Evolutionary conservation across 2,329 filamentous ascomycete species (phyloP), one percentile per base, ranked within the genome.

Genomic region (Xylaria sp.): DNA sequence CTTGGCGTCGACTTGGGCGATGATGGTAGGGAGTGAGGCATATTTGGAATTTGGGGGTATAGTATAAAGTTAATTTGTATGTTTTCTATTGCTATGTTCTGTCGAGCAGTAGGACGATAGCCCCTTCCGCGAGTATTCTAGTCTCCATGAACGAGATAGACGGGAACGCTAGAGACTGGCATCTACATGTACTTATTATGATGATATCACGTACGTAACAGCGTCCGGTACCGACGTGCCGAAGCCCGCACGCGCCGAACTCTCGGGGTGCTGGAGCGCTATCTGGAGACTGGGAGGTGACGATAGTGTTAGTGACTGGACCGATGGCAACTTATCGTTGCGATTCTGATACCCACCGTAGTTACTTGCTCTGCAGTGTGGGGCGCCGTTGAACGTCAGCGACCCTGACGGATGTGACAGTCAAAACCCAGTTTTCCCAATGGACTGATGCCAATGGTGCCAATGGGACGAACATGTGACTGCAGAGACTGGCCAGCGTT

Each of bases 1-100:
- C 66, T 74, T 44, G 72, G 72, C 46, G 77, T 78, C 39, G 80
- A 79, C 75, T 82, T 83, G 42, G 63, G 74, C 34, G 69, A 68
- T 19, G 63, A 65, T 37, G 66, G 66, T 49, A 69, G 56, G 9
- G 63, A 69, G 61, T 70, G 67, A 29, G 69, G 65, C 72, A 67
- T 64, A 52, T 53, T 54, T 63, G 63, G 19, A 40, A 7, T 22
- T 4, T 11, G 43, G 39, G 16, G 21, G 19, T 66, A 37, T n/a
- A 44, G 21, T 13, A 41, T 26, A 48, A 13, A 37, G 40, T 50
- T 20, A 26, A 38, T 44, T 29, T 29, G 19, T 49, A 44, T 52
- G 34, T 17, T 17, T 43, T 54, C 16, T 7, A 34, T 34, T 58
- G 57, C 50, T 68, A 69, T 54, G 65, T 70, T 51, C 59, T 61